Conservation (phyloP, 2,329 filamentous ascomycete species). For the Talaromyces sp. region DNA sequence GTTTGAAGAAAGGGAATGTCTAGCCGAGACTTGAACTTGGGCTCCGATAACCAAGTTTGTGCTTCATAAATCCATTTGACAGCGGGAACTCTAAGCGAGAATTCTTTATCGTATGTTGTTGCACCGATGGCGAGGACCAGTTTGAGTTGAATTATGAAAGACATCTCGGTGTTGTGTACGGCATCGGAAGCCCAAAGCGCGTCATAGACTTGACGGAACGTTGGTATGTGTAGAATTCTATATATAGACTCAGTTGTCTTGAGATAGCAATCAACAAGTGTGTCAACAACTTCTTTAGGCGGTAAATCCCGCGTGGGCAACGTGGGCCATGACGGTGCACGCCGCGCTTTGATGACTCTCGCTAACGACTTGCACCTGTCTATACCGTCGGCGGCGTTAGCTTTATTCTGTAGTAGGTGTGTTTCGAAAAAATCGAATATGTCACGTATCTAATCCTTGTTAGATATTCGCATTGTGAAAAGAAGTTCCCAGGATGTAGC, state of each 20-base stretch:
- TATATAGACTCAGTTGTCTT: slow-evolving; percentile 51
- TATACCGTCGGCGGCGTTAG: slow-evolving; percentile 33
- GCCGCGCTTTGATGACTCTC: slow-evolving; percentile 47
- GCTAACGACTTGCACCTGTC: slow-evolving; percentile 51
- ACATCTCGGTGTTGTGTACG: slow-evolving; percentile 25
- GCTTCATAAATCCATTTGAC: slow-evolving; percentile 27
- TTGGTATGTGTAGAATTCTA: slow-evolving; percentile 54
- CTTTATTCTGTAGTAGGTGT: slow-evolving; percentile 23
- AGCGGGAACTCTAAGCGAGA: slow-evolving; percentile 46
- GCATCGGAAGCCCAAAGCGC: slow-evolving; percentile 40
- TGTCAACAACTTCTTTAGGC: slow-evolving; percentile 37
- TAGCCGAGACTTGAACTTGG: slow-evolving; percentile 22
- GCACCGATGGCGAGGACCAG: slow-evolving; percentile 56
- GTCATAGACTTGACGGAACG: slow-evolving; percentile 53
- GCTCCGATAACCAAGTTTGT: slow-evolving; percentile 24
- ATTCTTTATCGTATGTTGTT: slow-evolving; percentile 45
- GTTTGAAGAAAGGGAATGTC: slow-evolving; percentile 23
- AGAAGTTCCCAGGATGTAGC: background rate
- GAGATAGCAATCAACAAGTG: slow-evolving; percentile 51
- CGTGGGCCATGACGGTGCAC: slow-evolving; percentile 19
- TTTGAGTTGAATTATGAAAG: slow-evolving; percentile 53
- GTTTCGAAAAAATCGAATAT: slow-evolving; percentile 1
- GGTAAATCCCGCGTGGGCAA: slow-evolving; percentile 42
- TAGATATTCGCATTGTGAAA: background rate
- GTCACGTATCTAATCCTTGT: slow-evolving; percentile 1